Conservation (phyloP, 2,329 filamentous ascomycete genomes). For the Aspergillus texensis region DNA sequence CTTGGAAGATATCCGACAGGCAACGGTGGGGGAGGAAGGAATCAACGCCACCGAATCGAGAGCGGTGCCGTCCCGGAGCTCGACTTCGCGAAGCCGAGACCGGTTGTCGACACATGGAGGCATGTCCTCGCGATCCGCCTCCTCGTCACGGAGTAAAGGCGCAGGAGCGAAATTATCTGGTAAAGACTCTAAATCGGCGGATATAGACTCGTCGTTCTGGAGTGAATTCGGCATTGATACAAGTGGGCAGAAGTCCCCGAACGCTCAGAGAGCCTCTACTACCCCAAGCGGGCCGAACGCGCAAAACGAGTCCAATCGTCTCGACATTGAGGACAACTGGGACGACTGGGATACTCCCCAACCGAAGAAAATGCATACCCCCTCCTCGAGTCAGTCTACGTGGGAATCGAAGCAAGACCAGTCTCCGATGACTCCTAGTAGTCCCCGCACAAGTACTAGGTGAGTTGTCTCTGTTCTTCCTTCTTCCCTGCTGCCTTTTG, state of each 20-base stretch:
- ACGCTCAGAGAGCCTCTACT: constrained; percentile 31
- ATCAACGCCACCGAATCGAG: constrained; percentile 59
- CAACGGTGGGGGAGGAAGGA: constrained; percentile 92
- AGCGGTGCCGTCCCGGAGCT: constrained; percentile 33
- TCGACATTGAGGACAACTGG: constrained; percentile 55
- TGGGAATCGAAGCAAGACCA: constrained; percentile 52
- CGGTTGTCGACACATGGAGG: constrained; percentile 32
- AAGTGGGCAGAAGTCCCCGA: constrained; percentile 44
- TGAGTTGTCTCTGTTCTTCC: constrained; percentile 38
- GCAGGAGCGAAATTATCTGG: constrained; percentile 38
- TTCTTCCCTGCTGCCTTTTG: constrained; percentile 23
- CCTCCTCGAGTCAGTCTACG: constrained; percentile 52
- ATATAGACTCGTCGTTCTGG: constrained; percentile 53
- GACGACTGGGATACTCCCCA: constrained; percentile 59
- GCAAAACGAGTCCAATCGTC: constrained; percentile 37
- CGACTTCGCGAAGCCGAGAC: constrained; percentile 36
- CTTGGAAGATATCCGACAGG: constrained; percentile 91
- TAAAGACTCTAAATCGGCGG: constrained; percentile 45
- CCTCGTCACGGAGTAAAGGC: constrained; percentile 33
- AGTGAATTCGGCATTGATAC: constrained; percentile 55
- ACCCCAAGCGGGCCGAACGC: constrained; percentile 41
- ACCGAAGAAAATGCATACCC: constrained; percentile 43
- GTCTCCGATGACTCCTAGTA: constrained; percentile 50
- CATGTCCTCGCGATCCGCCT: constrained; percentile 33
- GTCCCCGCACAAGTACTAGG: constrained; percentile 58